Percentiles rank a stretch among this genome's conserved stretches.
Conservation (phyloP, 176 grass and related monocot species). For the Carex cristatella region DNA sequence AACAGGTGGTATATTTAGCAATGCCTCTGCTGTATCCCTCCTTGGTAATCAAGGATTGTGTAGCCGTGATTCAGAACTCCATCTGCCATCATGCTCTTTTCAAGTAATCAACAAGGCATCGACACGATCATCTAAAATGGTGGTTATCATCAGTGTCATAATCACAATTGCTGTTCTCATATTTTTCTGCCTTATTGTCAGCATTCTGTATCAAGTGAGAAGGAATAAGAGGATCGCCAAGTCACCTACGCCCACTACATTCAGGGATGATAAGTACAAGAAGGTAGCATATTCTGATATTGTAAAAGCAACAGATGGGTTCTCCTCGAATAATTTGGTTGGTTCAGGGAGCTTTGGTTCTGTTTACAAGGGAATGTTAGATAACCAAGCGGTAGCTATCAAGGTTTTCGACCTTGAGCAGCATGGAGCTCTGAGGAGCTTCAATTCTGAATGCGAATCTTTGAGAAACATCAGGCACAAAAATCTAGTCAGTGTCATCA, state of each 20-base stretch:
- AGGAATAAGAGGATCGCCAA: neutral
- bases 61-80: neutral
- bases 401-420: conserved; percentile 47
- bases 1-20: conserved; percentile 26
- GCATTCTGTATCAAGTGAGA: neutral
- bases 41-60: conserved; percentile 33
- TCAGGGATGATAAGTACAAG: neutral
- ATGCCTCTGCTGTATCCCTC: conserved; percentile 9
- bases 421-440: conserved; percentile 25
- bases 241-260: neutral
- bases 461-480: conserved; percentile 41
- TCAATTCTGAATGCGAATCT: conserved; percentile 38
- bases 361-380: conserved; percentile 35
- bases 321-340: conserved; percentile 31
- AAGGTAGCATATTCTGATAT: conserved; percentile 34
- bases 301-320: conserved; percentile 34
- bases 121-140: neutral
- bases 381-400: conserved; percentile 20
- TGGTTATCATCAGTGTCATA: conserved; percentile 5
- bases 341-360: conserved; percentile 34
- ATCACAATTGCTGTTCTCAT: neutral
- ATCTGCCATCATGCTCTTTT: conserved; percentile 12
- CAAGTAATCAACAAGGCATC: too few relatives aligned
- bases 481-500: conserved; percentile 40
- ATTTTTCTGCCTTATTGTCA: neutral